Evolutionary conservation across 176 grass and related monocot species (phyloP).

Genomic region (Olyra latifolia): DNA sequence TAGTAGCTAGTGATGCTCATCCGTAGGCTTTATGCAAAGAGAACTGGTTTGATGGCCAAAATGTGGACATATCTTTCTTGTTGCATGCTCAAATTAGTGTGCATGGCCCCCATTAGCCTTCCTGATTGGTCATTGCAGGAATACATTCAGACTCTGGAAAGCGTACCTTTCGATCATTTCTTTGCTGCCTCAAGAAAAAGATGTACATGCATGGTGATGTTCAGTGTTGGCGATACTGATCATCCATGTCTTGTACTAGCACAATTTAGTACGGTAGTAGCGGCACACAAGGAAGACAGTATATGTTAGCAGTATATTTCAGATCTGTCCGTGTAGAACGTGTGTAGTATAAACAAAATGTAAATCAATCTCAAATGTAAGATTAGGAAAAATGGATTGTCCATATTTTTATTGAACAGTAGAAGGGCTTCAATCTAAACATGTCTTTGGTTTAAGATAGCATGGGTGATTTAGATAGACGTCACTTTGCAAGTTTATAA

Average conservation of each 20-base stretch:
- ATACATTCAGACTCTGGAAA: neutral
- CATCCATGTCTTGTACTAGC: neutral
- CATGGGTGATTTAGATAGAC: too few relatives aligned
- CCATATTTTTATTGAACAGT: too few relatives aligned
- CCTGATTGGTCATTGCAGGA: neutral
- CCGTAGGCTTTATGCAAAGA: neutral
- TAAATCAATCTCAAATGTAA: too few relatives aligned
- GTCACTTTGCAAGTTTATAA: too few relatives aligned
- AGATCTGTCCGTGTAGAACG: too few relatives aligned
- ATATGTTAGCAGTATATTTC: too few relatives aligned
- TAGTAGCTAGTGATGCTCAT: neutral
- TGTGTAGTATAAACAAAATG: too few relatives aligned
- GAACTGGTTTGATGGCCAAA: slow-evolving; percentile 12
- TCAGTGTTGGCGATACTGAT: neutral
- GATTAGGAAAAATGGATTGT: too few relatives aligned
- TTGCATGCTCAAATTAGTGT: neutral
- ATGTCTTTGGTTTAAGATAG: too few relatives aligned
- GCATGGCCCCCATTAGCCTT: neutral
- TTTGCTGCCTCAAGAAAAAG: neutral
- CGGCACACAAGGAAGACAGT: too few relatives aligned
- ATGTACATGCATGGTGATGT: neutral
- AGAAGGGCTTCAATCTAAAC: too few relatives aligned
- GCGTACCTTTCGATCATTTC: neutral
- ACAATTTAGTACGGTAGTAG: too few relatives aligned
- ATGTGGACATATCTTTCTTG: neutral